A percentile compares a stretch with the other conserved stretches of the same genome.
Conservation (phyloP, 805 yeast genomes). For the Jamesozyma rosinii region DNA sequence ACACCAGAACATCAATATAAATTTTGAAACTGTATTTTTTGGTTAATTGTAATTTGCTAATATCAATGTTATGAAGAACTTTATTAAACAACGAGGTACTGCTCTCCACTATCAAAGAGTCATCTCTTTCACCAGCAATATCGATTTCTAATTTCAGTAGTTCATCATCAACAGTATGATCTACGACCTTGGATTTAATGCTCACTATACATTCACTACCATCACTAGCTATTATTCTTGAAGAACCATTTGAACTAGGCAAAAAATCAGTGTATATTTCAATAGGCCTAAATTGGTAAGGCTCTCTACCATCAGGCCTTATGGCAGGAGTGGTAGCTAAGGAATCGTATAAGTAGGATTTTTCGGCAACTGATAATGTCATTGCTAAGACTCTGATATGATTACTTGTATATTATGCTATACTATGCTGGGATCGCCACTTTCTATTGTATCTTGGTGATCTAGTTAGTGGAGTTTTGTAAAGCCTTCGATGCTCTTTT, state of each 20-base stretch:
- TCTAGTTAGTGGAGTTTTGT: no score
- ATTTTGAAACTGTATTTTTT: slow-evolving; percentile 67
- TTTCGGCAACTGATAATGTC: slow-evolving; percentile 69
- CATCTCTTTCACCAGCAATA: slow-evolving; percentile 72
- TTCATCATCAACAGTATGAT: slow-evolving; percentile 35
- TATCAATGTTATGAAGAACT: slow-evolving; percentile 36
- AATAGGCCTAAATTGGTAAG: slow-evolving; percentile 72
- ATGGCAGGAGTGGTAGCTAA: slow-evolving; percentile 48
- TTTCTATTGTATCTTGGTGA: no score
- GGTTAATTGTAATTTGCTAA: slow-evolving; percentile 49
- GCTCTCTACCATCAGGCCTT: slow-evolving; percentile 78
- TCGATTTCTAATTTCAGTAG: slow-evolving; percentile 72
- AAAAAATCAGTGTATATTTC: slow-evolving; percentile 74
- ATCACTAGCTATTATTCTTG: slow-evolving; percentile 75
- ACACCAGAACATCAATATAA: slow-evolving; percentile 68
- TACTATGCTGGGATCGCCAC: no score
- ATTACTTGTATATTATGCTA: no score
- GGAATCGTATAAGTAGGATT: slow-evolving; percentile 69
- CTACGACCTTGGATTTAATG: slow-evolving; percentile 75
- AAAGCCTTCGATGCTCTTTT: background rate
- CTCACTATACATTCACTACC: slow-evolving; percentile 93
- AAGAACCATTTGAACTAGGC: slow-evolving; percentile 86
- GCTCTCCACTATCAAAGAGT: slow-evolving; percentile 57
- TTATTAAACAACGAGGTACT: slow-evolving; percentile 47
- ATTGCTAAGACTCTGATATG: no score